phyloP scores from a whole-genome alignment of 345 rosid species.

The Murraya paniculata region DNA sequence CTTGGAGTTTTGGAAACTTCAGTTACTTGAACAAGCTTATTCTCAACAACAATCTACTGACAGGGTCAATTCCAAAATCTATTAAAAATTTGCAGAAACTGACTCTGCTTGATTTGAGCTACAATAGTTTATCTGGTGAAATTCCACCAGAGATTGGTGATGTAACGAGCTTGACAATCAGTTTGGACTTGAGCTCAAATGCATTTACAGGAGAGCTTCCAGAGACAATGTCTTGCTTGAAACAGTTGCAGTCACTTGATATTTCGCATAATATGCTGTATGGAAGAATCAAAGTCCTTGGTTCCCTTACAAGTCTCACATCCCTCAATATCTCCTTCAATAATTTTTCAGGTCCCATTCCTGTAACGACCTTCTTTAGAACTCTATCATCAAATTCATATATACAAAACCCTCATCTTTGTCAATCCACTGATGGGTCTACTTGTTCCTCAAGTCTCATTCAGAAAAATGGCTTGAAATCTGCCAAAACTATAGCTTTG shows the following conservation, averaged over 20 bases:
- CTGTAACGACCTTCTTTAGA: constrained; percentile 79
- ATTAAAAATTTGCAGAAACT: constrained; percentile 62
- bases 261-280: constrained; percentile 63
- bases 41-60: constrained; percentile 76
- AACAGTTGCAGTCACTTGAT: constrained; percentile 86
- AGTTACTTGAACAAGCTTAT: constrained; percentile 93
- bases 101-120: constrained; percentile 85
- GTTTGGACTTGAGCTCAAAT: constrained; percentile 76
- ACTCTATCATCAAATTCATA: constrained; percentile 61
- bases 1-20: constrained; percentile 77
- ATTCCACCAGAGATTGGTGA: constrained; percentile 77
- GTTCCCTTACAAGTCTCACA: constrained; percentile 85
- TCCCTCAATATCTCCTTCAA: constrained; percentile 83
- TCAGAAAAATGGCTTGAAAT: constrained; percentile 45
- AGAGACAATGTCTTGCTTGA: constrained; percentile 57
- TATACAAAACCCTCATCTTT: constrained; percentile 61
- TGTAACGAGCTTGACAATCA: constrained; percentile 77
- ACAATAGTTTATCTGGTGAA: constrained; percentile 64
- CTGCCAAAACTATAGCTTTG: constrained; percentile 70
- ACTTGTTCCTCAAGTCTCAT: constrained; percentile 63
- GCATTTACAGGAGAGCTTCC: constrained; percentile 69
- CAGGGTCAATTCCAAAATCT: constrained; percentile 71
- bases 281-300: constrained; percentile 70
- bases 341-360: constrained; percentile 91
- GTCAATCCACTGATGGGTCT: constrained; percentile 60